Percentiles rank a stretch among this genome's conserved stretches.
These are phyloP conservation scores for Aspergillus sp. DNA, from an alignment of 2,329 filamentous ascomycete genomes.

Conservation along the genomic window DNA sequence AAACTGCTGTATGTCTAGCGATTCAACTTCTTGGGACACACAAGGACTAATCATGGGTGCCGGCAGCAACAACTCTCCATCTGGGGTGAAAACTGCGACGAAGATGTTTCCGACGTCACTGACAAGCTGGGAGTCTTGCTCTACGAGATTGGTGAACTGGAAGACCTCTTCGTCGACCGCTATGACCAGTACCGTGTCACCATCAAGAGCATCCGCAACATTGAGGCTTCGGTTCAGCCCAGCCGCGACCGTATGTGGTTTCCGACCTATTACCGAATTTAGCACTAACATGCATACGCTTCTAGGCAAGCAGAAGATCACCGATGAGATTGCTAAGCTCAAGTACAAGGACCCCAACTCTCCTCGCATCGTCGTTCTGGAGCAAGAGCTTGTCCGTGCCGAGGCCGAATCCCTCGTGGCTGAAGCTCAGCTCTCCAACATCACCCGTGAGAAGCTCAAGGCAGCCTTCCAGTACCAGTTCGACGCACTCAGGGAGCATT, in stretches of 20 bases:
- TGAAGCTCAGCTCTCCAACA: slow-evolving; percentile 97
- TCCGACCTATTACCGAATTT: not conserved
- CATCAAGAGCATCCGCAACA: slow-evolving; percentile 99
- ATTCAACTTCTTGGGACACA: too few species aligned
- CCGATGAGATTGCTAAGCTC: slow-evolving; percentile 95
- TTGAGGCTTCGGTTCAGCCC: slow-evolving; percentile 96
- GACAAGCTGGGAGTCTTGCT: slow-evolving; percentile 98
- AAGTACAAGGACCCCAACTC: slow-evolving; percentile 99
- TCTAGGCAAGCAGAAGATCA: slow-evolving; percentile 96
- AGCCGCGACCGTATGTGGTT: slow-evolving; percentile 80
- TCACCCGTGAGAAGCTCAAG: slow-evolving; percentile 99
- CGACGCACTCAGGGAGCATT: slow-evolving; percentile 94
- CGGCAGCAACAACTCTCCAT: slow-evolving; percentile 93
- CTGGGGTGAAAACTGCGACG: slow-evolving; percentile 94
- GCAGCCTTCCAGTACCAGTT: slow-evolving; percentile 98
- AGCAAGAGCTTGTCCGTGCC: slow-evolving; percentile 96
- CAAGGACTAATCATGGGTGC: not conserved
- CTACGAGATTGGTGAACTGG: slow-evolving; percentile 97
- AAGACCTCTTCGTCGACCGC: slow-evolving; percentile 97
- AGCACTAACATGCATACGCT: slow-evolving; percentile 10
- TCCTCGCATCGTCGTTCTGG: slow-evolving; percentile 93
- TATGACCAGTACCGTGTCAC: slow-evolving; percentile 99
- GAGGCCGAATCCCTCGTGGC: slow-evolving; percentile 99
- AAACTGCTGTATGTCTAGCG: slow-evolving; percentile 75
- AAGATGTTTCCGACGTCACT: slow-evolving; percentile 97